Conservation (phyloP, 441 rosid species). For the Euphorbia neoarborescens region DNA sequence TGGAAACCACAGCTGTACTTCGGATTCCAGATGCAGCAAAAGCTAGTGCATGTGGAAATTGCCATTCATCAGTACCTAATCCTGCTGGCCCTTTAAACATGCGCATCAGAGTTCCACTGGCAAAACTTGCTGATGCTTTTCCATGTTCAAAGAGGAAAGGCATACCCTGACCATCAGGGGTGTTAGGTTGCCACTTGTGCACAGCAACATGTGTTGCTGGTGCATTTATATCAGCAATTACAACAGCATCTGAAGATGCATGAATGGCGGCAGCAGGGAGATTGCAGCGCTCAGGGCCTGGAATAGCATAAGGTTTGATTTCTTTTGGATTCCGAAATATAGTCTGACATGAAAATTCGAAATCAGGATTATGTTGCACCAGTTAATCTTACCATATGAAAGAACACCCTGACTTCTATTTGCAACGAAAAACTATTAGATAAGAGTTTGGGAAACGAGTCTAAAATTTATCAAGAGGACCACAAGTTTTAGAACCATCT, state of each 20-base stretch:
- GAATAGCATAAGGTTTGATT: slow-evolving; percentile 68
- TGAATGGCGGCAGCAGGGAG: slow-evolving; percentile 91
- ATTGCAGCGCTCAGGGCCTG: slow-evolving; percentile 86
- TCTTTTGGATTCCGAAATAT: slow-evolving; percentile 88
- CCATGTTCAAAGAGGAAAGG: slow-evolving; percentile 96
- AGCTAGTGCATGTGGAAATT: slow-evolving; percentile 86
- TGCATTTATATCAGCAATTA: slow-evolving; percentile 71
- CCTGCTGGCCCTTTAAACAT: slow-evolving; percentile 79
- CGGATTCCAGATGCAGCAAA: slow-evolving; percentile 81
- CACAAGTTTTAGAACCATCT: background rate
- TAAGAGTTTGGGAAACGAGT: background rate
- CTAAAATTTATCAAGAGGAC: background rate
- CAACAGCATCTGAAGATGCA: slow-evolving; percentile 76
- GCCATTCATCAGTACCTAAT: slow-evolving; percentile 61
- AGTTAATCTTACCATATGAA: background rate
- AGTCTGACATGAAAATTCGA: slow-evolving; percentile 48
- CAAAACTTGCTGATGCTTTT: slow-evolving; percentile 53
- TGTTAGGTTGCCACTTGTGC: slow-evolving; percentile 98
- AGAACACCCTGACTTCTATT: slow-evolving; percentile 12
- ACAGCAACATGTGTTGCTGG: slow-evolving; percentile 89
- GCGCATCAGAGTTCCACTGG: slow-evolving; percentile 74
- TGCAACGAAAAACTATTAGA: background rate
- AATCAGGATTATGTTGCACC: slow-evolving; percentile 17
- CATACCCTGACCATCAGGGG: slow-evolving; percentile 89
- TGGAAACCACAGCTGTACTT: slow-evolving; percentile 71